These are phyloP conservation scores for Mollisia scopiformis DNA, from an alignment of 2,329 filamentous ascomycete species.

Conservation along the genomic window DNA sequence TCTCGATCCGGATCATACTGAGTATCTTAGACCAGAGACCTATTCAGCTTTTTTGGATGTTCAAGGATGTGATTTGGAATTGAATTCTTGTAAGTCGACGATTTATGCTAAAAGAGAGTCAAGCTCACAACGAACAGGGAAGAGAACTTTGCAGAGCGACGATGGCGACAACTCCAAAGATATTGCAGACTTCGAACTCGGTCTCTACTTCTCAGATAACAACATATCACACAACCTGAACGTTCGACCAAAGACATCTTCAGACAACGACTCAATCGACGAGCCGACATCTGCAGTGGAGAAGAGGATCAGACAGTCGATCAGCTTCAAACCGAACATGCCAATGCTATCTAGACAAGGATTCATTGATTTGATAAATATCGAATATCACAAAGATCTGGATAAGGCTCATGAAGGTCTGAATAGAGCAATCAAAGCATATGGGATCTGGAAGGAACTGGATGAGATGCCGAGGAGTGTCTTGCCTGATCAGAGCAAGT, in stretches of 20 bases:
- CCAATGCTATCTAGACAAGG: conserved; percentile 60
- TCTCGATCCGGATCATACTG: conserved; percentile 27
- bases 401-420: conserved; percentile 18
- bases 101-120: background rate
- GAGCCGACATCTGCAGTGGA: conserved; percentile 14
- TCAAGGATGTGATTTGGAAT: conserved; percentile 21
- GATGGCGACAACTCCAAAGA: conserved; percentile 22
- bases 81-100: conserved; percentile 28
- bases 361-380: conserved; percentile 53
- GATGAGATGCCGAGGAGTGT: conserved; percentile 24
- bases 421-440: conserved; percentile 17
- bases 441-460: conserved; percentile 27
- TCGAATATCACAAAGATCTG: conserved; percentile 26
- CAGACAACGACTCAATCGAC: background rate
- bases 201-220: conserved; percentile 24
- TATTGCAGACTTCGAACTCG: conserved; percentile 29
- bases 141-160: conserved; percentile 19
- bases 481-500: conserved; percentile 17
- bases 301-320: conserved; percentile 17
- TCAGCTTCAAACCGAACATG: conserved; percentile 29
- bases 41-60: conserved; percentile 29
- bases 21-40: conserved; percentile 26
- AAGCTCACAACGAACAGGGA: conserved; percentile 20
- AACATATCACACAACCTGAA: conserved; percentile 25
- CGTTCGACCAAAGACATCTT: conserved; percentile 5